Conservation (phyloP, 1,284 basidiomycete species). For the Ustilago shanxiensis region DNA sequence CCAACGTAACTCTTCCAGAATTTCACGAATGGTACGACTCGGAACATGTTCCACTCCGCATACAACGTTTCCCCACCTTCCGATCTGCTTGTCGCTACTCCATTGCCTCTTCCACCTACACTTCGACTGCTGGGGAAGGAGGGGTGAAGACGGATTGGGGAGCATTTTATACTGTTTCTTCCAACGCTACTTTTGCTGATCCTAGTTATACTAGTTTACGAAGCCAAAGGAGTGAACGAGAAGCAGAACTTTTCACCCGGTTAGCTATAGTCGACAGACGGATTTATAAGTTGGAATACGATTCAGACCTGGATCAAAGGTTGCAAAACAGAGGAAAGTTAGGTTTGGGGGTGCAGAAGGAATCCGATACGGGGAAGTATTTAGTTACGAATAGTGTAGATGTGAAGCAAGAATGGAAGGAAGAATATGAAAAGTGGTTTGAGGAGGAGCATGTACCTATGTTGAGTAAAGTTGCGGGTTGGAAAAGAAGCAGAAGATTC, state of each 20-base stretch:
- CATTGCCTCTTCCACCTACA: constrained; percentile 2
- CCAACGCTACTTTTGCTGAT: constrained; percentile 66
- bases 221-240: constrained; percentile 65
- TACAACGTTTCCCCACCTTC: constrained; percentile 37
- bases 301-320: constrained; percentile 30
- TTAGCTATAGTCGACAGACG: constrained; percentile 70
- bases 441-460: constrained; percentile 49
- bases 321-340: constrained; percentile 8
- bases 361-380: constrained; percentile 18
- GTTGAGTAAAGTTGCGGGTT: constrained; percentile 54
- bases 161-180: constrained; percentile 69
- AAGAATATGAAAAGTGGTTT: constrained; percentile 60
- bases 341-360: constrained; percentile 21
- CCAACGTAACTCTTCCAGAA: constrained; percentile 54
- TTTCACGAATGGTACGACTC: constrained; percentile 71
- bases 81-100: constrained; percentile 32
- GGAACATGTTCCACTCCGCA: constrained; percentile 71
- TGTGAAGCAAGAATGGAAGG: constrained; percentile 13
- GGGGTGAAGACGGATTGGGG: constrained; percentile 56
- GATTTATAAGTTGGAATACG: constrained; percentile 65
- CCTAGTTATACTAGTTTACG: constrained; percentile 67
- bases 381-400: constrained; percentile 54
- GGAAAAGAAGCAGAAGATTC: constrained; percentile 58
- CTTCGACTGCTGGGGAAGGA: neutral
- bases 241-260: constrained; percentile 68